These are phyloP conservation scores for Zasmidium citrigriseum DNA, from an alignment of 2,329 filamentous ascomycete genomes.

Conservation along the genomic window DNA sequence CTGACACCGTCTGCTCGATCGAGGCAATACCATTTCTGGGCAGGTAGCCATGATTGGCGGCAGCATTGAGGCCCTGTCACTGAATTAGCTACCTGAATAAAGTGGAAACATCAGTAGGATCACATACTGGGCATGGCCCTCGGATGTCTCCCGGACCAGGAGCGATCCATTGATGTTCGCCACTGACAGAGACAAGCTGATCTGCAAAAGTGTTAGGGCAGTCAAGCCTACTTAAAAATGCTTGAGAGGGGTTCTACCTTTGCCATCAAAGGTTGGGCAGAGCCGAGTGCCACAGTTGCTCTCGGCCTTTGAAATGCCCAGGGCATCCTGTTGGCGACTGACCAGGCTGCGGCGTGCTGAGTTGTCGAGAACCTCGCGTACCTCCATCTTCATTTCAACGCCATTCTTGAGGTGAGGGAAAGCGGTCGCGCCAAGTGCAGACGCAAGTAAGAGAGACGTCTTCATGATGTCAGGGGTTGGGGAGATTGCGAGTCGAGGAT, in stretches of 20 bases:
- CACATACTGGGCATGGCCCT: conserved; percentile 7
- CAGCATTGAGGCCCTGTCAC: conserved; percentile 2
- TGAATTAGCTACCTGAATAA: too few species aligned
- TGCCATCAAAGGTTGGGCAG: conserved; percentile 20
- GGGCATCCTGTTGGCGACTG: conserved; percentile 17
- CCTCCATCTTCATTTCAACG: conserved; percentile 1
- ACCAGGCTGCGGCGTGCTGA: conserved; percentile 6
- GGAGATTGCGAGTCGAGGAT: background rate
- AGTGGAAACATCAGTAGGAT: conserved; percentile 19
- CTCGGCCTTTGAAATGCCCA: conserved; percentile 20
- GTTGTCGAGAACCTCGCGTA: conserved; percentile 14
- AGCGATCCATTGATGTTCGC: conserved; percentile 18
- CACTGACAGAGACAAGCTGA: conserved; percentile 19
- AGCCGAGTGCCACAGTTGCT: conserved; percentile 20
- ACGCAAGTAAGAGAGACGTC: conserved; percentile 18
- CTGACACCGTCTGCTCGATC: conserved; percentile 30
- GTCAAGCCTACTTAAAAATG: background rate
- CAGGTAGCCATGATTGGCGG: conserved; percentile 30
- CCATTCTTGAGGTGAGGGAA: conserved; percentile 15
- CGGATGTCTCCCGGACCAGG: conserved; percentile 20
- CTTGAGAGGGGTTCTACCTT: conserved; percentile 8
- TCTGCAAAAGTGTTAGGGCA: conserved; percentile 6
- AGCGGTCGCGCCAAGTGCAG: conserved; percentile 20
- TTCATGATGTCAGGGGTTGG: conserved; percentile 14
- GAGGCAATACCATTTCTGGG: conserved; percentile 33